phyloP scores from a whole-genome alignment of 441 rosid species.

The Syzygium syzygioides region DNA sequence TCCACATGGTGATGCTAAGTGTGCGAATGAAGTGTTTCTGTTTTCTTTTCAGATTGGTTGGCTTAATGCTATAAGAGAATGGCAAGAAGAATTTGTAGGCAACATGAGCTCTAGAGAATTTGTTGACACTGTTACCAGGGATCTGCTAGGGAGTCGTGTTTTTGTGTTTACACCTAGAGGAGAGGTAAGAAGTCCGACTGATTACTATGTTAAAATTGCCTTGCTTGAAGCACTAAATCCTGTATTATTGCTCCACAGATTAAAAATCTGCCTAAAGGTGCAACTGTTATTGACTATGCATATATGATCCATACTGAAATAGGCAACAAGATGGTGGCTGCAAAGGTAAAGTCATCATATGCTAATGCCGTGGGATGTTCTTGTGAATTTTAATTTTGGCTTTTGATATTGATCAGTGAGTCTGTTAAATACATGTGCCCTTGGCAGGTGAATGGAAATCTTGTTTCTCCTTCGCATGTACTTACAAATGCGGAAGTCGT shows the following conservation, averaged over 20 bases:
- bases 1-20: slow-evolving; percentile 26
- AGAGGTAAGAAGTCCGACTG: slow-evolving; percentile 51
- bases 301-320: slow-evolving; percentile 96
- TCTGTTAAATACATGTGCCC: not conserved
- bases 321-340: slow-evolving; percentile 98
- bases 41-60: slow-evolving; percentile 78
- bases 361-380: not conserved
- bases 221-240: slow-evolving; percentile 5
- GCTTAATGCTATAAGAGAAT: slow-evolving; percentile 98
- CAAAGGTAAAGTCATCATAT: slow-evolving; percentile 51
- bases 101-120: slow-evolving; percentile 99
- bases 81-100: slow-evolving; percentile 99
- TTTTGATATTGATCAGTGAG: not conserved
- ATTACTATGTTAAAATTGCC: not conserved
- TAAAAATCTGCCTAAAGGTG: slow-evolving; percentile 92
- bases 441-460: slow-evolving; percentile 91
- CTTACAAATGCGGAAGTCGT: slow-evolving; percentile 98
- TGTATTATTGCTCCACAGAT: slow-evolving; percentile 41
- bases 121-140: slow-evolving; percentile 90
- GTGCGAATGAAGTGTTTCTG: slow-evolving; percentile 31
- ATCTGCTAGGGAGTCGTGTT: slow-evolving; percentile 88
- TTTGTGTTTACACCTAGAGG: slow-evolving; percentile 97
- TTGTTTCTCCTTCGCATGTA: slow-evolving; percentile 70
- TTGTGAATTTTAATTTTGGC: not conserved
- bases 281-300: slow-evolving; percentile 92